Evolutionary conservation across 2,329 filamentous ascomycete species (phyloP).

Genomic region (Stemphylium vesicarium): DNA sequence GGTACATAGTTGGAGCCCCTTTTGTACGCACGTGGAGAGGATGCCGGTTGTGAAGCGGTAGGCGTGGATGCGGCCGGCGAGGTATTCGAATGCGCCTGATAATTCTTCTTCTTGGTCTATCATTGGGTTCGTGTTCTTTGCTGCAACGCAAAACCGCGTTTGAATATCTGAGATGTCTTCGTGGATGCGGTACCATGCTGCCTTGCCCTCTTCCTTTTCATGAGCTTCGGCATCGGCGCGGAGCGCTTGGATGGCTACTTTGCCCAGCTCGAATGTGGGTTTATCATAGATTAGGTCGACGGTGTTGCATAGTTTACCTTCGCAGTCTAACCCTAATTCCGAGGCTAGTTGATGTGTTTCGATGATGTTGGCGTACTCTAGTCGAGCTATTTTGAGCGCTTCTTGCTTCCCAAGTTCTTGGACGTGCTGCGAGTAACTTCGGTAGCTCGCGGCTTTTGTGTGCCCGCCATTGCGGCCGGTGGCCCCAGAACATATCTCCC

Average conservation of each 20-base stretch:
- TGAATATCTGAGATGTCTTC: slow-evolving; percentile 14
- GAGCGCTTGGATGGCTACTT: slow-evolving; percentile 32
- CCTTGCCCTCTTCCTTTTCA: slow-evolving; percentile 29
- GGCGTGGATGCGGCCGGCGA: slow-evolving; percentile 41
- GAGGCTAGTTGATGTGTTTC: slow-evolving; percentile 62
- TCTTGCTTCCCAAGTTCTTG: slow-evolving; percentile 55
- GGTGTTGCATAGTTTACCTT: slow-evolving; percentile 59
- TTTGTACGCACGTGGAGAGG: slow-evolving; percentile 32
- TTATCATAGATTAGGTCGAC: slow-evolving; percentile 65
- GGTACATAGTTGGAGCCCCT: slow-evolving; percentile 36
- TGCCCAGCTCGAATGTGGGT: slow-evolving; percentile 36
- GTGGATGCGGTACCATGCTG: slow-evolving; percentile 41
- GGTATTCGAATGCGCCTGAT: slow-evolving; percentile 40
- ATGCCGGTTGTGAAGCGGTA: slow-evolving; percentile 41
- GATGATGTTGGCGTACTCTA: slow-evolving; percentile 56
- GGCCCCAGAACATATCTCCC: slow-evolving; percentile 48
- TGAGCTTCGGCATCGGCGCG: slow-evolving; percentile 27
- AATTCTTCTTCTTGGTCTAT: slow-evolving; percentile 26
- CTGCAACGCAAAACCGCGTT: slow-evolving; percentile 26
- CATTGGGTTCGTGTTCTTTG: slow-evolving; percentile 25
- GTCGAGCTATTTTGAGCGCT: slow-evolving; percentile 53
- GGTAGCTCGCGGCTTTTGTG: slow-evolving; percentile 59
- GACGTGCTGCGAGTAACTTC: slow-evolving; percentile 58
- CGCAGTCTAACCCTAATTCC: slow-evolving; percentile 53
- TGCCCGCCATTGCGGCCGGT: slow-evolving; percentile 56